Evolutionary conservation across 2,329 filamentous ascomycete genomes (phyloP), one percentile per base, ranked within the genome.

Genomic region (Trichophyton simii): DNA sequence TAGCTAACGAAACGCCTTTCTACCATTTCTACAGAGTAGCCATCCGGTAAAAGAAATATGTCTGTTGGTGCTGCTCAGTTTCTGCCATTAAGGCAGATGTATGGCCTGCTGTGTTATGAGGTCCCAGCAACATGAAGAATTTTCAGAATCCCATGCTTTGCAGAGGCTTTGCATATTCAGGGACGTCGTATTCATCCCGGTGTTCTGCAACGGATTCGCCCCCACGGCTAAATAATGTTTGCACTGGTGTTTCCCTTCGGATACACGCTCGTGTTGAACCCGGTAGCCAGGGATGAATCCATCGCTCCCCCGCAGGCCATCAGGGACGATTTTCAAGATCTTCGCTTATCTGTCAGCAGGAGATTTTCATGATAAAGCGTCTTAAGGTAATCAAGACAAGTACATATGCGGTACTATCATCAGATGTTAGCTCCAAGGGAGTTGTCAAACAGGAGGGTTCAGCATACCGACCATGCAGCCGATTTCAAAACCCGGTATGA

Each of bases 401-500:
- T 8, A 7, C 28, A 81, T 60, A 86, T 81, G n/a, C 82, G 76
- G 8, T 83, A 72, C 73, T 66, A 31, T 34, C n/a, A n/a, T 13
- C 15, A 13, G 22, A 25, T 34, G 36, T 42, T 22, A 44, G 46
- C 31, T 13, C 11, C 34, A 38, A 31, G 9, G 28, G 57, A 18
- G 7, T 18, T 20, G 50, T n/a, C 22, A 20, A 22, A 20, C 1
- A 6, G 46, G 46, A 18, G 28, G 9, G 31, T 48, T 34, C 52
- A 18, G 44, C 42, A 20, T 28, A 55, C 60, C n/a, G 31, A 66
- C 66, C 61, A 85, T 86, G 72, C 83, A 86, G 0, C 82, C 82
- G 15, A 85, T 71, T 55, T 80, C 78, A 60, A 83, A 86, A 50
- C 85, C 78, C 1, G 84, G 84, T 2, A 83, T 82, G 41, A 86